A percentile compares a stretch with the other conserved stretches of the same genome.
These are phyloP conservation scores for Daphne laureola DNA, from an alignment of 441 rosid genomes.

Conservation along the genomic window DNA sequence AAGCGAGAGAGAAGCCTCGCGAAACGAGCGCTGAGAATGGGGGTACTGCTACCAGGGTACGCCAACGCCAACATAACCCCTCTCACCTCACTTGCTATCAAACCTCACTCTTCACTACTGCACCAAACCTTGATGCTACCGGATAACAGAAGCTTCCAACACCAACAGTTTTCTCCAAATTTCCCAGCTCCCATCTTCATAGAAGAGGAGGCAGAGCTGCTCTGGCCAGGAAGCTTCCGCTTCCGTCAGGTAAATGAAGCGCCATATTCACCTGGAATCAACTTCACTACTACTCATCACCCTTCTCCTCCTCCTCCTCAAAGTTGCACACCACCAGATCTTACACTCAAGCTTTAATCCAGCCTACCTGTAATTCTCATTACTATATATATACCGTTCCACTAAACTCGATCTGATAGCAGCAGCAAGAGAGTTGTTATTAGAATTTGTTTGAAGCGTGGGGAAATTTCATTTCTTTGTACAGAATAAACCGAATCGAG, in stretches of 20 bases:
- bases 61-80: constrained; percentile 26
- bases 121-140: constrained; percentile 25
- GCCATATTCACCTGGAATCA: no score
- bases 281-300: no score
- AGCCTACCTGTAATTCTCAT: no score
- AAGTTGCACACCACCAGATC: constrained; percentile 31
- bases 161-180: constrained; percentile 22
- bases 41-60: constrained; percentile 34
- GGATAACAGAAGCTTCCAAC: constrained; percentile 22
- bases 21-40: constrained; percentile 42
- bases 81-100: constrained; percentile 34
- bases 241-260: constrained; percentile 27
- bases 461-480: no score
- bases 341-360: constrained; percentile 36
- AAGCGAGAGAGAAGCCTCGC: constrained; percentile 45
- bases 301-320: no score
- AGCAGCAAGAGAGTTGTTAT: no score
- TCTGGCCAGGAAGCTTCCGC: constrained; percentile 47
- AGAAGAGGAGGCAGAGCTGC: constrained; percentile 36
- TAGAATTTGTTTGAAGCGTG: no score
- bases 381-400: no score
- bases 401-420: no score
- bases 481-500: no score
- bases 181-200: constrained; percentile 28
- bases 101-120: constrained; percentile 34